Evolutionary conservation across 2,329 filamentous ascomycete genomes (phyloP), one percentile per base, ranked within the genome.

Genomic region (Epichloe aotearoae): DNA sequence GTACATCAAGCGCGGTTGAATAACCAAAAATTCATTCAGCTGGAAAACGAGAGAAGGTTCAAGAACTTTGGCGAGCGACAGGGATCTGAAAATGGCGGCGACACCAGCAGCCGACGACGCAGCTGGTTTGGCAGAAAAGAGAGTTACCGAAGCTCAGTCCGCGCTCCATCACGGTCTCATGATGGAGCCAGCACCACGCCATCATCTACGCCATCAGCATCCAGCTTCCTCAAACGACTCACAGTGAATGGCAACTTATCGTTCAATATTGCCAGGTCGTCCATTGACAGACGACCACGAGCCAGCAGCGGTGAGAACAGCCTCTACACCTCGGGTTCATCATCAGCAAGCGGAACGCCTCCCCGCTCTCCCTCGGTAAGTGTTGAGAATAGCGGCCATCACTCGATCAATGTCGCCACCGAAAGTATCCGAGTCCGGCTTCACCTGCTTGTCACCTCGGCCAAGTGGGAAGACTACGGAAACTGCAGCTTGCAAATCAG

Each of bases 401-500:
- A 71, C 50, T 74, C 81, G 19, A 66, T 83, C 20, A 85, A 83
- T 50, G 82, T 88, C 52, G 83, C 83, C 50, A 56, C 56, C 5
- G 67, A 68, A 23, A 89, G 93, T 60, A 81, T 91, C 48, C 90
- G 90, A 58, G 87, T 96, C 58, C 78, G 89, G 37, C 77, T 97
- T 12, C 95, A 97, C 64, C 74, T 87, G 46, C 82, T 91, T 47
- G 84, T 89, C 53, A 73, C 79, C 1, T 73, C 80, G 12, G 81
- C 81, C 47, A 91, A 91, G 64, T 98, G 93, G 93, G 83, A 88
- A 54, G 90, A 97, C 63, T 82, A 90, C 71, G 91, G 93, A 56
- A 83, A 87, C 58, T 94, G 89, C 53, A 76, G 82, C 38, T 71
- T 98, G 53, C 88, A 86, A 15, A 88, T 98, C 60, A 82, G 89